Base-by-base conservation (phyloP, 176 grass and related monocot species). In the Thinopyrum elongatum region DNA sequence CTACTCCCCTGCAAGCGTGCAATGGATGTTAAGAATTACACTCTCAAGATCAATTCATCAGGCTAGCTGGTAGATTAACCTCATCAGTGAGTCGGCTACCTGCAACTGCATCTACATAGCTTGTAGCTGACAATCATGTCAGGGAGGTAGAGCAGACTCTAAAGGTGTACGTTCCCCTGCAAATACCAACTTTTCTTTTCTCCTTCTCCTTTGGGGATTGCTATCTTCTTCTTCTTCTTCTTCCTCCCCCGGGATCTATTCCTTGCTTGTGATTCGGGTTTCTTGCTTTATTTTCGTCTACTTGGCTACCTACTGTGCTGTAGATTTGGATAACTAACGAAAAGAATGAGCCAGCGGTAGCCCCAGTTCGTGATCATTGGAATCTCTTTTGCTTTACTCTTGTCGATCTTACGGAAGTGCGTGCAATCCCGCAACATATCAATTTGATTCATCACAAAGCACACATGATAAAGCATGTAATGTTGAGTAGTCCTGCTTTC, bases 211-310 rank as follows among this genome's bases (percentile, higher is more conserved):
- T 79, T 70, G 25, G 11, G 39, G 62, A 68, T 81, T 84, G 67
- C 80, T 9, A 79, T 85, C 88, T 47, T 74, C 77, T 74, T 26
- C 47, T 55, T 60, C 49, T 16, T 46, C 34, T 42, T 35, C 34
- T 4, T 38, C 44, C 33, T 34, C 49, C 49, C 70, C 61, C 68
- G 59, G 90, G 72, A 93, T 89, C 69, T 83, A 95, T 97, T 65
- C 95, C 87, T 97, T 97, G 90, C 95, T 93, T 97, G 80, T 9
- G 30, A 42, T 57, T 83, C 15, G 74, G 92, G 86, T 94, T 92
- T 63, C 68, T 79, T 42, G 4, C 58, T 70, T 34, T 77, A 33
- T 26, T 47, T 27, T 74, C 70, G 27, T 46, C 13, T 49, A 74
- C 71, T 44, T 74, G 41, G 3, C 39, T 82, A 66, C 55, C 86